Evolutionary conservation across 495 filamentous ascomycete species (phyloP).

Genomic region (Penicillium parvum): DNA sequence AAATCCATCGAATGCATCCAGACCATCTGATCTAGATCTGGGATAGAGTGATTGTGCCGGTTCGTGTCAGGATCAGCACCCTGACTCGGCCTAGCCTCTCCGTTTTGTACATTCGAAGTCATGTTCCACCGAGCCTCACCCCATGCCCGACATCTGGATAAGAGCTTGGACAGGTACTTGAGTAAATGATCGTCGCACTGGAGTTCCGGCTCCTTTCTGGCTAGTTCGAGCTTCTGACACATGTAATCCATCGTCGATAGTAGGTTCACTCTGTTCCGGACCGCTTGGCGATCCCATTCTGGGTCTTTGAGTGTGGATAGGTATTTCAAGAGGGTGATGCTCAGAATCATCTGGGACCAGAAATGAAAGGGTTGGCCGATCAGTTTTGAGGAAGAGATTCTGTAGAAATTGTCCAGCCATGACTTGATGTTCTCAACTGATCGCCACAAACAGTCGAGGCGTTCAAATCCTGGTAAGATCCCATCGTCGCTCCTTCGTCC

Average conservation of each 20-base stretch:
- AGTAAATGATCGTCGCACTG: constrained; percentile 27
- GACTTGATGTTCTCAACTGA: constrained; percentile 33
- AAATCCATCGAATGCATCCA: constrained; percentile 32
- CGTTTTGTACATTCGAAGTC: constrained; percentile 1
- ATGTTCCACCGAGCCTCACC: constrained; percentile 13
- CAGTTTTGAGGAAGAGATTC: constrained; percentile 18
- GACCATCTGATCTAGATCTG: constrained; percentile 25
- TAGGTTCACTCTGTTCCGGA: constrained; percentile 30
- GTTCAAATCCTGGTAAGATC: constrained; percentile 24
- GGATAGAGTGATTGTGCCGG: constrained; percentile 7
- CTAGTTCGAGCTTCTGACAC: constrained; percentile 18
- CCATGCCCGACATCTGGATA: constrained; percentile 22
- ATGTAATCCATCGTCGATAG: constrained; percentile 27
- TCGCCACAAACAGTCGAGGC: constrained; percentile 30
- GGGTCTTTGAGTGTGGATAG: constrained; percentile 37
- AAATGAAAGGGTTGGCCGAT: constrained; percentile 31
- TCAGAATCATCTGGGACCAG: constrained; percentile 35
- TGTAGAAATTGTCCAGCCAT: constrained; percentile 32
- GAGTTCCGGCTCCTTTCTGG: constrained; percentile 22
- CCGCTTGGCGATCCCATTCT: constrained; percentile 36
- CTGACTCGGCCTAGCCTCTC: background rate
- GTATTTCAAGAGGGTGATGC: constrained; percentile 32
- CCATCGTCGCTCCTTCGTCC: constrained; percentile 2
- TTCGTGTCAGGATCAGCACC: constrained; percentile 1
- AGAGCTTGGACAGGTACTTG: constrained; percentile 22